Percentiles rank a stretch among this genome's conserved stretches.
Conservation (phyloP, 768 basidiomycete species). For the Tulasnella sp. region DNA sequence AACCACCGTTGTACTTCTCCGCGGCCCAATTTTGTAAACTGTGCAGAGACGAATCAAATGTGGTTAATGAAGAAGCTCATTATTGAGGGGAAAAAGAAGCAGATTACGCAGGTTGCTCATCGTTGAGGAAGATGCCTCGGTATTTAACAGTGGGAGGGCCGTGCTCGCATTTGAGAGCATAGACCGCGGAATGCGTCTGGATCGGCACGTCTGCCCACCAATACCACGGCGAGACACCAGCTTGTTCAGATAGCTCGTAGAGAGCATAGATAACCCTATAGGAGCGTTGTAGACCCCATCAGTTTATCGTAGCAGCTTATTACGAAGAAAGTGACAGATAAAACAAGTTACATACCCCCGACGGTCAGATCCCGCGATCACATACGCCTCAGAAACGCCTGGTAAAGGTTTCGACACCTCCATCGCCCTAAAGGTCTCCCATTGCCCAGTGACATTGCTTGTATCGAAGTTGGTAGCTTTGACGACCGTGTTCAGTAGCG, state of each 20-base stretch:
- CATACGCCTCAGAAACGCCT: constrained; percentile 48
- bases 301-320: background rate
- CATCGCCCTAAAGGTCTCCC: constrained; percentile 50
- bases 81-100: background rate
- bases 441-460: constrained; percentile 46
- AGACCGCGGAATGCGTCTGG: constrained; percentile 38
- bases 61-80: background rate
- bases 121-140: constrained; percentile 60
- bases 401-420: constrained; percentile 46
- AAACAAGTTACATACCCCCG: constrained; percentile 30
- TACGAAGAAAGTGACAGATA: too few species aligned
- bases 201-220: constrained; percentile 76
- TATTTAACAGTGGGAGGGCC: constrained; percentile 58
- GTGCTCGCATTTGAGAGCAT: constrained; percentile 34
- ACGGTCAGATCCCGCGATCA: constrained; percentile 59
- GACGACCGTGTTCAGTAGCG: constrained; percentile 41
- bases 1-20: constrained; percentile 53
- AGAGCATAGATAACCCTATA: constrained; percentile 43
- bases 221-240: constrained; percentile 25
- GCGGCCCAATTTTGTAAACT: constrained; percentile 54
- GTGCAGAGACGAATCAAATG: background rate
- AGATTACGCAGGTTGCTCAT: constrained; percentile 50
- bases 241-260: constrained; percentile 57
- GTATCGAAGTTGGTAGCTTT: constrained; percentile 44
- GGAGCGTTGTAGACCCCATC: background rate